A percentile compares a stretch with the other conserved stretches of the same genome.
Conservation (phyloP, 331 rosid genomes). For the Quercus tomentella region DNA sequence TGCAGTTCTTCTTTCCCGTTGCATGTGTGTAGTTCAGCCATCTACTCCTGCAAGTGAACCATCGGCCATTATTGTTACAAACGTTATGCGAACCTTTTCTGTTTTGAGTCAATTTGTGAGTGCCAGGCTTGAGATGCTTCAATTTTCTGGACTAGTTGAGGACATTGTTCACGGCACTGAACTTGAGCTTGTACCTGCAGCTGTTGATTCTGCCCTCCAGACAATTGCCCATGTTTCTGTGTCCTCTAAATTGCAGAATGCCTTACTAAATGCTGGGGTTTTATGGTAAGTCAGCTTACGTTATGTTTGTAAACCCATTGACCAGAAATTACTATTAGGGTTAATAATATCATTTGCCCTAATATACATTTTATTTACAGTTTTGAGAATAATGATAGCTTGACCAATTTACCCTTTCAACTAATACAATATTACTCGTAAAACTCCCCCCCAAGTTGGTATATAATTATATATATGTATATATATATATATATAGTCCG, state of each 20-base stretch:
- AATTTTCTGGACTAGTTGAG: conserved; percentile 76
- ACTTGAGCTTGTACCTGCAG: conserved; percentile 84
- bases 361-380: no score
- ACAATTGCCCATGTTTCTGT: conserved; percentile 89
- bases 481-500: no score
- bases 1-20: conserved; percentile 94
- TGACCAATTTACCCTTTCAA: no score
- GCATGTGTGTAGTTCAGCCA: conserved; percentile 95
- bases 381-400: no score
- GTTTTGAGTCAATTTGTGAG: conserved; percentile 86
- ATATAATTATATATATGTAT: no score
- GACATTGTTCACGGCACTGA: conserved; percentile 96
- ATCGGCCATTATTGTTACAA: conserved; percentile 85
- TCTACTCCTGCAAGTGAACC: conserved; percentile 87
- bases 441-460: no score
- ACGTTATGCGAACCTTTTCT: conserved; percentile 81
- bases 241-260: conserved; percentile 79
- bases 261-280: conserved; percentile 86
- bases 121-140: conserved; percentile 87
- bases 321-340: no score
- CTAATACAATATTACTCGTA: no score
- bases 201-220: conserved; percentile 89
- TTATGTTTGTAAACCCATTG: neutral
- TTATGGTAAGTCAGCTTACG: conserved; percentile 62
- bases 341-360: no score